Conservation (phyloP, 1,284 basidiomycete genomes). For the Trametes versicolor region DNA sequence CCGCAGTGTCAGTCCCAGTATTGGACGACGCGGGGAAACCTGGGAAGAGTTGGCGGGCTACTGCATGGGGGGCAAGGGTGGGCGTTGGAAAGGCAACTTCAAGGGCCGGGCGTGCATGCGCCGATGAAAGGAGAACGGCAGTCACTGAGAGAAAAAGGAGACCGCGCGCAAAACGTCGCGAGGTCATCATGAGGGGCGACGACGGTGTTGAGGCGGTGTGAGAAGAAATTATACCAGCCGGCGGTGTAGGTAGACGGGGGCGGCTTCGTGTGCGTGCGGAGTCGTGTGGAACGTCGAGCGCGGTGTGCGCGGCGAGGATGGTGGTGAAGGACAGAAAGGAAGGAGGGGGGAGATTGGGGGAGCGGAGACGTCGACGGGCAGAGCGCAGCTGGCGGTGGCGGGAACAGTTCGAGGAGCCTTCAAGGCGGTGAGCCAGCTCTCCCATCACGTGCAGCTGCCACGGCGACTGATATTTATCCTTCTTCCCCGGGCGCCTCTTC, state of each 20-base stretch:
- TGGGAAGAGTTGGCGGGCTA: constrained; percentile 22
- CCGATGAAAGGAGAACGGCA: constrained; percentile 25
- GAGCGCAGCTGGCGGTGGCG: constrained; percentile 31
- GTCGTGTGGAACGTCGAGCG: constrained; percentile 30
- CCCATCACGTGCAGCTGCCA: constrained; percentile 39
- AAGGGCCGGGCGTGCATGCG: constrained; percentile 14
- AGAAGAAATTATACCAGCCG: constrained; percentile 35
- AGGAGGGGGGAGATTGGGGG: constrained; percentile 19
- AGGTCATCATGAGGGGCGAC: constrained; percentile 29
- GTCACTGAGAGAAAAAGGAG: constrained; percentile 32
- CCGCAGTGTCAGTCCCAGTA: not conserved
- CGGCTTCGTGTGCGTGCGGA: constrained; percentile 30
- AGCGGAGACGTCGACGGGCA: constrained; percentile 19
- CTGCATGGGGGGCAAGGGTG: constrained; percentile 10
- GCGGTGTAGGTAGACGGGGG: constrained; percentile 33
- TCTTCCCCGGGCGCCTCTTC: constrained; percentile 15
- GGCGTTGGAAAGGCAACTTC: constrained; percentile 19
- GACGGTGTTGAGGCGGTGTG: constrained; percentile 15
- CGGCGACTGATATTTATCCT: constrained; percentile 38
- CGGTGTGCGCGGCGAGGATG: constrained; percentile 22
- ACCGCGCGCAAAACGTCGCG: constrained; percentile 28
- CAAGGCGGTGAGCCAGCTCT: constrained; percentile 36
- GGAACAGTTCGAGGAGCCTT: constrained; percentile 20
- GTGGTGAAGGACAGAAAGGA: constrained; percentile 27
- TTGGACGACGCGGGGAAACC: not conserved